Percentiles rank a stretch among this genome's conserved stretches.
Conservation (phyloP, 345 rosid genomes). For the Raphanus raphanistrum region DNA sequence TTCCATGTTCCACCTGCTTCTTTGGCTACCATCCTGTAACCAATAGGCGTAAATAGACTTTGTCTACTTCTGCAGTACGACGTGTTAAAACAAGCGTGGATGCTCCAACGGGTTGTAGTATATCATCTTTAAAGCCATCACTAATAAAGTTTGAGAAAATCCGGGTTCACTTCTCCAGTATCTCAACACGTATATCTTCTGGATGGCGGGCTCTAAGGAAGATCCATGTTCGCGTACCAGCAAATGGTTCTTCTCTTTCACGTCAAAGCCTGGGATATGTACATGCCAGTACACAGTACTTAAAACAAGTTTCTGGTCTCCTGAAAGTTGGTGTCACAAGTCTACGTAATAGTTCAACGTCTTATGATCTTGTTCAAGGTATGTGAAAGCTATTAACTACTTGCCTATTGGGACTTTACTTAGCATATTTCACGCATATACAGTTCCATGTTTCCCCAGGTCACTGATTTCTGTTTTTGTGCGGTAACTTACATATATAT, state of each 20-base stretch:
- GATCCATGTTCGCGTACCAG: conserved; percentile 59
- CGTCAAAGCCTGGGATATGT: conserved; percentile 92
- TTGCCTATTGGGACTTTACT: conserved; percentile 4
- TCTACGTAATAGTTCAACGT: conserved; percentile 82
- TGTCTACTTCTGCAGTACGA: conserved; percentile 61
- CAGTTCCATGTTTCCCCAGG: not conserved
- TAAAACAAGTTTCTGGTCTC: conserved; percentile 94
- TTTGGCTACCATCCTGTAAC: conserved; percentile 12
- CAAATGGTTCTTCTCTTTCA: conserved; percentile 77
- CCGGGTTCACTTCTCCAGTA: conserved; percentile 58
- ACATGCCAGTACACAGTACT: conserved; percentile 87
- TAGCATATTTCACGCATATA: not conserved
- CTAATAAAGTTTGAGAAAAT: conserved; percentile 56
- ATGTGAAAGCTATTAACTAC: conserved; percentile 19
- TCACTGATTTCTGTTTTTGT: not conserved
- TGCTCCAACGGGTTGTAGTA: conserved; percentile 82
- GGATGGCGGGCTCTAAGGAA: conserved; percentile 77
- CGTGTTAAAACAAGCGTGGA: conserved; percentile 76
- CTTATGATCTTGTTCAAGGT: conserved; percentile 92
- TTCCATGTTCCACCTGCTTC: conserved; percentile 8
- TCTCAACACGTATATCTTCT: conserved; percentile 56
- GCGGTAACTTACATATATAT: not conserved
- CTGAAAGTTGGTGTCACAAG: conserved; percentile 88
- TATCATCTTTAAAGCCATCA: conserved; percentile 64
- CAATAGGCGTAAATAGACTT: not conserved